These are phyloP conservation scores for Fistulifera pelliculosa DNA, from an alignment of 108 stramenopile species.

Conservation along the genomic window DNA sequence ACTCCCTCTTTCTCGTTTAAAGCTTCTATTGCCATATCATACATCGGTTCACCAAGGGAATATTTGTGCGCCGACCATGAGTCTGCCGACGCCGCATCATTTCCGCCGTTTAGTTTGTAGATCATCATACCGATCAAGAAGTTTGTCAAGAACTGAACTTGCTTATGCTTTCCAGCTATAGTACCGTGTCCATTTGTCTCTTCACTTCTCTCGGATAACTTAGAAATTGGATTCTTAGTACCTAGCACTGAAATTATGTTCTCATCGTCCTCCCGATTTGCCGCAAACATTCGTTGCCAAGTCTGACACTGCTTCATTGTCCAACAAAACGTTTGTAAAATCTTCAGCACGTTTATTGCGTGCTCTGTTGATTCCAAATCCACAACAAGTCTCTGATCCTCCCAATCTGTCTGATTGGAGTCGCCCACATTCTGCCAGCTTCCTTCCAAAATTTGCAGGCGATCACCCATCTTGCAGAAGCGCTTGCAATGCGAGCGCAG, in stretches of 20 bases:
- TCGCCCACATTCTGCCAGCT: constrained; percentile 11
- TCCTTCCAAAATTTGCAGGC: constrained; percentile 29
- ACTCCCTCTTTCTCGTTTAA: constrained; percentile 45
- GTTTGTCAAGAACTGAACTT: constrained; percentile 45
- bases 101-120: constrained; percentile 11
- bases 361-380: constrained; percentile 10
- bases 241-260: constrained; percentile 1
- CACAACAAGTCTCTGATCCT: constrained; percentile 19
- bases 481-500: constrained; percentile 49
- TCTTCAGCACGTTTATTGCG: constrained; percentile 7
- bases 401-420: constrained; percentile 7
- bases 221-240: constrained; percentile 6
- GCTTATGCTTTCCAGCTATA: constrained; percentile 43
- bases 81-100: neutral
- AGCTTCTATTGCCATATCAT: constrained; percentile 14
- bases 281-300: constrained; percentile 17
- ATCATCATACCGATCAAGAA: constrained; percentile 47
- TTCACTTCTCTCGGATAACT: neutral
- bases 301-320: constrained; percentile 42
- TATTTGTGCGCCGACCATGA: neutral
- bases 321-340: constrained; percentile 28
- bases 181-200: constrained; percentile 26
- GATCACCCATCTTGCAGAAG: constrained; percentile 55
- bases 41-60: neutral
- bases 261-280: constrained; percentile 7